Conservation (phyloP, 2,329 filamentous ascomycete species). For the Alternaria metachromatica region DNA sequence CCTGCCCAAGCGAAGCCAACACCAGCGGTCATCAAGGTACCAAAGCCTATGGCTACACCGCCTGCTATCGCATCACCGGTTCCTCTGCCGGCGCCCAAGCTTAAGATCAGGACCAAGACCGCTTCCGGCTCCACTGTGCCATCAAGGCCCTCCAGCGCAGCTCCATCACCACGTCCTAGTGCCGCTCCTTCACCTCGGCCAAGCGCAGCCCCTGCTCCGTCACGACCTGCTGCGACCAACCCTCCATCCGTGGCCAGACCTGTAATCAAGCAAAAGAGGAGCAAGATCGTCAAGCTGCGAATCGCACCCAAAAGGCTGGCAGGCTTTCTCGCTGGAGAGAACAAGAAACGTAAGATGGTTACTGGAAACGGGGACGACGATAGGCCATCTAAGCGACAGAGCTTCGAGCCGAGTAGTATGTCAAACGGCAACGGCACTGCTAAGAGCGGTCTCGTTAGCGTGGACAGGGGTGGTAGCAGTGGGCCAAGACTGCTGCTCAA, state of each 20-base stretch:
- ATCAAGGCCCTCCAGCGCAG: constrained; percentile 17
- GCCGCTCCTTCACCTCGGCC: constrained; percentile 21
- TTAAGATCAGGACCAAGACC: constrained; percentile 38
- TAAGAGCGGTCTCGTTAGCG: constrained; percentile 25
- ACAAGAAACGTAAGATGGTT: constrained; percentile 33
- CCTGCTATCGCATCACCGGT: constrained; percentile 34
- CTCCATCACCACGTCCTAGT: constrained; percentile 22
- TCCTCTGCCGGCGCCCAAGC: constrained; percentile 31
- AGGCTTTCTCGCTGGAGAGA: constrained; percentile 14
- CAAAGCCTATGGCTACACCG: constrained; percentile 24
- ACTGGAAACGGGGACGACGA: constrained; percentile 20
- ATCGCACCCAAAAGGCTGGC: constrained; percentile 25
- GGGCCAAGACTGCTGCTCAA: constrained; percentile 25
- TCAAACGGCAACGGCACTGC: constrained; percentile 12
- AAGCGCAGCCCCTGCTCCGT: constrained; percentile 5
- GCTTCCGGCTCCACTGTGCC: constrained; percentile 16
- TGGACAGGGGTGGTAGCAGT: constrained; percentile 24
- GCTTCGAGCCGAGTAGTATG: constrained; percentile 26
- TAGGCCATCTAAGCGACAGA: constrained; percentile 38
- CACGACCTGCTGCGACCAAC: constrained; percentile 5
- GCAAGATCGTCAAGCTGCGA: constrained; percentile 35
- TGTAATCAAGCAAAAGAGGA: constrained; percentile 27
- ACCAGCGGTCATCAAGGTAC: constrained; percentile 22
- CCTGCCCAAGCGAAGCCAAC: constrained; percentile 12
- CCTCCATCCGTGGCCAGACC: constrained; percentile 12